Conservation (phyloP, 768 basidiomycete genomes). For the Plicaturopsis crispa region DNA sequence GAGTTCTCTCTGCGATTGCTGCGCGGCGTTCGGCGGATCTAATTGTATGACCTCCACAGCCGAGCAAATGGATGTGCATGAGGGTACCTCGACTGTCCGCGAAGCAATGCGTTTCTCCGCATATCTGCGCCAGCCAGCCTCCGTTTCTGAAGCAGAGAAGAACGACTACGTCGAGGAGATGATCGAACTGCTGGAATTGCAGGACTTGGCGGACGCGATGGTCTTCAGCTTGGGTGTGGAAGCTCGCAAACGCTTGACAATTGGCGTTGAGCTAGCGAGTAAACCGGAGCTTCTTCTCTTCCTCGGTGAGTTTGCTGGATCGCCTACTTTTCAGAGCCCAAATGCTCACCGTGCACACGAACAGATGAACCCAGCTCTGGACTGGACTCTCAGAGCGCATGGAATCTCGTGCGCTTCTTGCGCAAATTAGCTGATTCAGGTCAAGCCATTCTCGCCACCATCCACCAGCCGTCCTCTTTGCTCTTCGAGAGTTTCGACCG, state of each 20-base stretch:
- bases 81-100: constrained; percentile 74
- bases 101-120: constrained; percentile 85
- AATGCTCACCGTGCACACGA: constrained; percentile 13
- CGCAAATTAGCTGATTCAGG: constrained; percentile 79
- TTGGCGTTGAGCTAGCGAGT: constrained; percentile 86
- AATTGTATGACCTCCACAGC: constrained; percentile 27
- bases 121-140: constrained; percentile 69
- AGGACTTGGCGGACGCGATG: constrained; percentile 77
- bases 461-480: constrained; percentile 82
- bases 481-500: constrained; percentile 85
- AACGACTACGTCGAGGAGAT: constrained; percentile 76
- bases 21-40: constrained; percentile 15
- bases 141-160: constrained; percentile 65
- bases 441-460: constrained; percentile 86
- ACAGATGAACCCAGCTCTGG: constrained; percentile 46
- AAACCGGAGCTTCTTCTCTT: constrained; percentile 76
- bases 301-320: constrained; percentile 42
- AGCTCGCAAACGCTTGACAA: constrained; percentile 80
- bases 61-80: constrained; percentile 85
- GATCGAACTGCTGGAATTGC: constrained; percentile 77
- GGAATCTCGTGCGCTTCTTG: constrained; percentile 77
- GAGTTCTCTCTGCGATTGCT: constrained; percentile 18
- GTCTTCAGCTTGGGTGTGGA: constrained; percentile 64
- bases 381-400: constrained; percentile 61
- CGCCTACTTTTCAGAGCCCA: too few relatives aligned